A percentile compares a stretch with the other conserved stretches of the same genome.
Evolutionary conservation across 805 yeast species (phyloP).

Genomic region (Wickerhamiella qilinensis): DNA sequence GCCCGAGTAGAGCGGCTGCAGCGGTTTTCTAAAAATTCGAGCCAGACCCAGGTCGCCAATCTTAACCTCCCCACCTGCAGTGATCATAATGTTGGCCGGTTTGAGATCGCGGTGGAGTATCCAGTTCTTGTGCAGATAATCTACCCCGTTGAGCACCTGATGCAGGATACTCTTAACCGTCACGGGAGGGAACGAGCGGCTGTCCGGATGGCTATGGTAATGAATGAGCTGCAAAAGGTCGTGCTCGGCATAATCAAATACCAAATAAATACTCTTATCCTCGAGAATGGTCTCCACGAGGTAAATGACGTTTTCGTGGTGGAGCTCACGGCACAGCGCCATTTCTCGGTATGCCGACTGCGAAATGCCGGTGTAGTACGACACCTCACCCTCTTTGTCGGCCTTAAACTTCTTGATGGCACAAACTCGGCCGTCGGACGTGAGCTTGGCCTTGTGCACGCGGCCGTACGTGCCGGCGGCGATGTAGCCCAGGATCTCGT

Average conservation of each 20-base stretch:
- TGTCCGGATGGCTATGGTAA: slow-evolving; percentile 80
- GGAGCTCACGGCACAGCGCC: slow-evolving; percentile 80
- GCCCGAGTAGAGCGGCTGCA: slow-evolving; percentile 76
- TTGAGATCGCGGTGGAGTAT: slow-evolving; percentile 86
- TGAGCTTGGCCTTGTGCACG: slow-evolving; percentile 71
- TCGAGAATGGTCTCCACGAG: slow-evolving; percentile 75
- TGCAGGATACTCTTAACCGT: slow-evolving; percentile 74
- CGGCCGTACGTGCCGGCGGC: slow-evolving; percentile 98
- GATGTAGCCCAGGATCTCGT: slow-evolving; percentile 82
- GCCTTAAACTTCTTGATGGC: slow-evolving; percentile 95
- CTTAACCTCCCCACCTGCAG: slow-evolving; percentile 76
- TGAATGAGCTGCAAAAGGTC: slow-evolving; percentile 89
- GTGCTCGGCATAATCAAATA: slow-evolving; percentile 92
- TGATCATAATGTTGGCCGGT: slow-evolving; percentile 96
- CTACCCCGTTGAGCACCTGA: slow-evolving; percentile 86
- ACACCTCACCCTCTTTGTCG: slow-evolving; percentile 77
- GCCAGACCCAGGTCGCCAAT: slow-evolving; percentile 93
- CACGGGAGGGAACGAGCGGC: slow-evolving; percentile 54
- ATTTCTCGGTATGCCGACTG: slow-evolving; percentile 94
- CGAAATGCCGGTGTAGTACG: slow-evolving; percentile 86
- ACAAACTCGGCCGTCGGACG: slow-evolving; percentile 28
- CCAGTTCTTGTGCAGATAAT: slow-evolving; percentile 91
- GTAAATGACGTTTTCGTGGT: slow-evolving; percentile 62
- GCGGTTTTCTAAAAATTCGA: slow-evolving; percentile 67
- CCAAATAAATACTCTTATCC: slow-evolving; percentile 81